These are phyloP conservation scores for Tetrahymena thermophila DNA, from an alignment of 73 alveolate species.

Conservation along the genomic window DNA sequence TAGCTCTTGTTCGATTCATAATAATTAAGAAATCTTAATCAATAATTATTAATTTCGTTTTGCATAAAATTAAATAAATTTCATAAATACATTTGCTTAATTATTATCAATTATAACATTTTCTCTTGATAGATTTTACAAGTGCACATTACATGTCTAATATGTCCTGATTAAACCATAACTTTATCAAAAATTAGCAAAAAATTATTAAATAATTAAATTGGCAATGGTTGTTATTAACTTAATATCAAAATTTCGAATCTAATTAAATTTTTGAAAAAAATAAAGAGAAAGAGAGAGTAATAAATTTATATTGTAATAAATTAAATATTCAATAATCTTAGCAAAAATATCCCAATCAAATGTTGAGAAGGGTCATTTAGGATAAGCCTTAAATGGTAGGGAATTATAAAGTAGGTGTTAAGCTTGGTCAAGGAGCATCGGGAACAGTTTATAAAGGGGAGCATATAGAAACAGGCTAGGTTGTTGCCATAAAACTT, in stretches of 20 bases:
- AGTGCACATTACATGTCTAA: not conserved
- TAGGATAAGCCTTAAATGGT: constrained; percentile 16
- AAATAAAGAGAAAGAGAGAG: not conserved
- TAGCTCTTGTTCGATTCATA: not conserved
- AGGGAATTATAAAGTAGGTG: constrained; percentile 59
- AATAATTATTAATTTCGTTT: not conserved
- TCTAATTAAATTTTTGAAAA: not conserved
- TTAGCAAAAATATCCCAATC: not conserved
- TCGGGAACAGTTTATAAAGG: constrained; percentile 95
- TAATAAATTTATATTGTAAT: too few relatives aligned
- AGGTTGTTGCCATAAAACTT: constrained; percentile 92
- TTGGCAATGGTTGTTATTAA: not conserved
- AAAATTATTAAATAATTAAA: too few relatives aligned
- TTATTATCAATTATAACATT: too few relatives aligned
- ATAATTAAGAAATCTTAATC: not conserved
- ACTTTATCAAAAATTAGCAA: too few relatives aligned
- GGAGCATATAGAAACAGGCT: constrained; percentile 80
- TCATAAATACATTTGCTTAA: too few relatives aligned
- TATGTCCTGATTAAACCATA: not conserved
- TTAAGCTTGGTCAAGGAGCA: constrained; percentile 91
- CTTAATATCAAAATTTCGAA: not conserved
- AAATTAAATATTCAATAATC: not conserved
- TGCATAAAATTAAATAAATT: not conserved
- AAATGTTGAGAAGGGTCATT: not conserved
- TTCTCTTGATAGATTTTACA: too few relatives aligned